Percentiles rank a stretch among this genome's conserved stretches.
phyloP scores from a whole-genome alignment of 768 basidiomycete genomes.

The Amanita phalloides region DNA sequence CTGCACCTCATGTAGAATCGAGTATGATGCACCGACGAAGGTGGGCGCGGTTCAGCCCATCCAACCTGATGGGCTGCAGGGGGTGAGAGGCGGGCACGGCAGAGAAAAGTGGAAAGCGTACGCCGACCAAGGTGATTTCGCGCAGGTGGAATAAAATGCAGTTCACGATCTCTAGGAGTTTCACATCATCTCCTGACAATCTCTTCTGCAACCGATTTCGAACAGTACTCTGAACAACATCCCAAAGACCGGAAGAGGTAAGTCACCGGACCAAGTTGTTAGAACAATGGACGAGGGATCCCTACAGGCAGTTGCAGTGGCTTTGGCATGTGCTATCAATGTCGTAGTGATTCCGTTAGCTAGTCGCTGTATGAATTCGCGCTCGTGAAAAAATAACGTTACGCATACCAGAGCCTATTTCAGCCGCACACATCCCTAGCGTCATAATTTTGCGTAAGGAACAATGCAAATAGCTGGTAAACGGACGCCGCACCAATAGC shows the following conservation, averaged over 20 bases:
- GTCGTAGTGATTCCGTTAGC: slow-evolving; percentile 45
- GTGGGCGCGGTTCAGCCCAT: no score
- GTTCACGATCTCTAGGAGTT: neutral
- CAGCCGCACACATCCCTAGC: slow-evolving; percentile 23
- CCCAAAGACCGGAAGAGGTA: slow-evolving; percentile 62
- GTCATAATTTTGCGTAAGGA: neutral
- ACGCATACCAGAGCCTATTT: slow-evolving; percentile 28
- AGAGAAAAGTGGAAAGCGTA: no score
- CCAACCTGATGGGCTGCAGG: no score
- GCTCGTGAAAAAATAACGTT: neutral
- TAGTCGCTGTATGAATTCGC: slow-evolving; percentile 9
- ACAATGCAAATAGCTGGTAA: neutral
- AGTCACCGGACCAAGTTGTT: slow-evolving; percentile 27
- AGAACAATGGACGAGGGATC: neutral
- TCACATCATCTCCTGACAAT: slow-evolving; percentile 29
- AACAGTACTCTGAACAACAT: slow-evolving; percentile 38
- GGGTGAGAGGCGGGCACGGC: no score
- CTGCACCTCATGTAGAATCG: no score
- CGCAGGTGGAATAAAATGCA: no score
- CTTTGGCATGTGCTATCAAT: slow-evolving; percentile 57
- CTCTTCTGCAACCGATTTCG: slow-evolving; percentile 28
- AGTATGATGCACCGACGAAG: no score
- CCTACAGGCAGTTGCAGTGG: slow-evolving; percentile 52
- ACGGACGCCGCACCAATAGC: slow-evolving; percentile 25
- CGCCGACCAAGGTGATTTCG: no score